phyloP scores from a whole-genome alignment of 2,329 filamentous ascomycete genomes.

The Simplicillium aogashimaense region DNA sequence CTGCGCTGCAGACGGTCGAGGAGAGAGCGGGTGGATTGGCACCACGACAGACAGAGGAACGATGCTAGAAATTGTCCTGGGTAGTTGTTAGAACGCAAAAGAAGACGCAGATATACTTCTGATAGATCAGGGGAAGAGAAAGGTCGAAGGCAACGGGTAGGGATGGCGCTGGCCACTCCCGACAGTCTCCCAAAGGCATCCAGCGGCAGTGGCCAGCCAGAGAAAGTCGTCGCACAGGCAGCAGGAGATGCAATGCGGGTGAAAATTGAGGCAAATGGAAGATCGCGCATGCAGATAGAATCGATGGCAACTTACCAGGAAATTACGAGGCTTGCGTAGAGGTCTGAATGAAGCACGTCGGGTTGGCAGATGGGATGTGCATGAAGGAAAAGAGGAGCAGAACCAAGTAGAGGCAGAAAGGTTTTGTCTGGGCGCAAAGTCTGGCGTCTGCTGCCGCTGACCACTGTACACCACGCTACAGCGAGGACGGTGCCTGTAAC shows the following conservation, averaged over 20 bases:
- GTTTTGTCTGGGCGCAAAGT: constrained; percentile 10
- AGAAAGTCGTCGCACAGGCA: constrained; percentile 1
- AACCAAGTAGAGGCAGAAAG: constrained; percentile 9
- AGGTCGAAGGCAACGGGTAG: background rate
- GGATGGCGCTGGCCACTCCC: background rate
- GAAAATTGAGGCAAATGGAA: constrained; percentile 15
- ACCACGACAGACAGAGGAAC: too few species aligned
- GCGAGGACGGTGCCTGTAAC: too few species aligned
- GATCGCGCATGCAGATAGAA: constrained; percentile 26
- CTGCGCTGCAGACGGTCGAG: background rate
- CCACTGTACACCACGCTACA: too few species aligned
- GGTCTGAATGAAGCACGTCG: constrained; percentile 2
- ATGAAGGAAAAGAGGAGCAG: constrained; percentile 15
- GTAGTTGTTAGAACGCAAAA: too few species aligned
- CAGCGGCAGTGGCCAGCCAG: background rate
- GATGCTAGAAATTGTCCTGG: too few species aligned
- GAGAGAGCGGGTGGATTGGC: too few species aligned
- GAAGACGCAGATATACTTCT: too few species aligned
- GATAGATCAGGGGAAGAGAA: background rate
- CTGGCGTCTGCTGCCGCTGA: too few species aligned
- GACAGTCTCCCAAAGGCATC: too few species aligned
- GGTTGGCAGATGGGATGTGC: constrained; percentile 11
- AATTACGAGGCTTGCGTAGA: constrained; percentile 13
- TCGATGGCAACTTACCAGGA: constrained; percentile 26
- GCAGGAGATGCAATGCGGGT: constrained; percentile 2